phyloP scores from a whole-genome alignment of 768 basidiomycete species.

The Roridomyces roridus region DNA sequence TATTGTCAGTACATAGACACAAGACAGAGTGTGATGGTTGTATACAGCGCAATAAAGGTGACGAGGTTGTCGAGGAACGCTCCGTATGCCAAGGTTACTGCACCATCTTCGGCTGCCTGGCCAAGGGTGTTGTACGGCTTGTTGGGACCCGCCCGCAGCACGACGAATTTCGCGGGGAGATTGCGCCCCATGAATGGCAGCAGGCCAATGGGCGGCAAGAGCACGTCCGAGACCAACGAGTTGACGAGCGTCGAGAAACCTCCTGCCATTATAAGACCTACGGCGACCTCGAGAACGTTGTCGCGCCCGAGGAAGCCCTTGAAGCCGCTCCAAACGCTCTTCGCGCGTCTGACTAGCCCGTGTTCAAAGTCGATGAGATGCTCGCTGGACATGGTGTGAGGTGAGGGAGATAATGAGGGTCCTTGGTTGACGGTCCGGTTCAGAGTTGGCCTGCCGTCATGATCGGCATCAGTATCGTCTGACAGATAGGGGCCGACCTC shows the following conservation, averaged over 20 bases:
- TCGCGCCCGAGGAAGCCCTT: conserved; percentile 42
- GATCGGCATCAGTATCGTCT: too few species aligned
- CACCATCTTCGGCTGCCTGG: conserved; percentile 52
- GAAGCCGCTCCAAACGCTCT: not conserved
- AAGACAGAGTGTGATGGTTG: too few species aligned
- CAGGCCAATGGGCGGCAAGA: conserved; percentile 47
- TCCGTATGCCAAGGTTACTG: conserved; percentile 44
- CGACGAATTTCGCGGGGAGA: conserved; percentile 48
- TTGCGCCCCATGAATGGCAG: conserved; percentile 51
- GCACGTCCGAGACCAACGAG: conserved; percentile 49
- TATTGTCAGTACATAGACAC: too few species aligned
- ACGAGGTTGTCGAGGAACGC: conserved; percentile 44
- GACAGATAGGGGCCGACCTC: too few species aligned
- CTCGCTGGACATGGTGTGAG: not conserved
- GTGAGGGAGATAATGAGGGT: too few species aligned
- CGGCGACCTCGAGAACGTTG: conserved; percentile 52
- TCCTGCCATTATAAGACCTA: conserved; percentile 49
- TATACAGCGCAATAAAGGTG: conserved; percentile 44
- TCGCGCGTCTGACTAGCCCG: not conserved
- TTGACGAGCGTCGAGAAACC: conserved; percentile 48
- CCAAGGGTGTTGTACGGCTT: conserved; percentile 46
- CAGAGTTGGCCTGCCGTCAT: too few species aligned
- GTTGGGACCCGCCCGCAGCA: conserved; percentile 41
- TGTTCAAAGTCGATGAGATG: not conserved
- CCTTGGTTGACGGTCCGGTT: too few species aligned